Evolutionary conservation across 306 rosid species (phyloP), one percentile per base, ranked within the genome.

Genomic region (Fragaria ananassa): DNA sequence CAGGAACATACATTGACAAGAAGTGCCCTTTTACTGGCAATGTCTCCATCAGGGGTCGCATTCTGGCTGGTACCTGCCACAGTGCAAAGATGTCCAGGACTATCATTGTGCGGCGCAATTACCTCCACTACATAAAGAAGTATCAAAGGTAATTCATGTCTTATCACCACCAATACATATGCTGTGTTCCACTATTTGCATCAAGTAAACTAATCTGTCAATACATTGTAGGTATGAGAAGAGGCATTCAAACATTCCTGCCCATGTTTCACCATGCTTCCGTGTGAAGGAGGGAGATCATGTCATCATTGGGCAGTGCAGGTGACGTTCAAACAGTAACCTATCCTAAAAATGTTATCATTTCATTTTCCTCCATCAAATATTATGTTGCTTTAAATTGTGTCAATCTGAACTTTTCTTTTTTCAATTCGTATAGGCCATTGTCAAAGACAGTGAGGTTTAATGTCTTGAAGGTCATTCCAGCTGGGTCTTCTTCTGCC

Each of bases 51-150:
- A 78, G 94, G 73, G 94, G 94, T 10, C 91, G 94, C 46, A 86
- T 87, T 27, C 78, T 87, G 39, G 83, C 91, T 19, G 94, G 94
- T 68, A 89, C 91, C 42, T 89, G 94, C 62, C 89, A 89, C 74
- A 89, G 94, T 69, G 94, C 94, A 8, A 89, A 89, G 88, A 89
- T 89, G 94, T 76, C 82, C 2, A 82, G 90, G 84, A 89, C 94
- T 27, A 86, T 89, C 74, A 84, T 87, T 57, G 93, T 89, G 46
- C 81, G 93, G 2, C 89, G 93, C 46, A 83, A 89, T 71, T 89
- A 89, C 74, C 89, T 89, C 39, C 93, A 89, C 66, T 89, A 76
- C 75, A 85, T 89, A 27, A 89, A 89, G 78, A 89, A 89, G 18
- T 89, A 89, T 77, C 93, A 87, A 70, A 87, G 93, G 91, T 74